Evolutionary conservation across 495 filamentous ascomycete genomes (phyloP).

Genomic region (Annulohypoxylon nitens): DNA sequence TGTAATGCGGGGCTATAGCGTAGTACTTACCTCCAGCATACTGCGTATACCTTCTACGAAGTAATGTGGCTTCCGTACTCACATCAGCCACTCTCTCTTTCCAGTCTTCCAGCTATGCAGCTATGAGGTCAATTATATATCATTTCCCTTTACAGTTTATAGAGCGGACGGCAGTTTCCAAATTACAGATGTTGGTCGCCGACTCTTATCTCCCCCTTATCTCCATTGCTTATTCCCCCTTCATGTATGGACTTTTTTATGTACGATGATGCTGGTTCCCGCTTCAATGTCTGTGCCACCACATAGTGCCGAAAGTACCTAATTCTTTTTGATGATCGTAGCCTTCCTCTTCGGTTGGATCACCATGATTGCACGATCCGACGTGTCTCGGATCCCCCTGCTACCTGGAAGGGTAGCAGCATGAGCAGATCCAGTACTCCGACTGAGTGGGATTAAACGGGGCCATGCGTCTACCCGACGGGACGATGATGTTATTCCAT

Average conservation of each 20-base stretch:
- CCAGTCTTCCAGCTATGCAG: background rate
- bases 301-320: background rate
- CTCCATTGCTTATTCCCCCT: slow-evolving; percentile 1
- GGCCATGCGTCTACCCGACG: background rate
- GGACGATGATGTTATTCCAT: slow-evolving; percentile 5
- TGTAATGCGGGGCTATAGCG: slow-evolving; percentile 7
- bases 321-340: slow-evolving; percentile 7
- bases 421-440: background rate
- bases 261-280: slow-evolving; percentile 11
- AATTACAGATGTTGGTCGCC: background rate
- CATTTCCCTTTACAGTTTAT: background rate
- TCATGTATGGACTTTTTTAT: background rate
- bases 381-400: slow-evolving; percentile 27
- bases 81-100: background rate
- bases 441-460: background rate
- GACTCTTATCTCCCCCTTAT: slow-evolving; percentile 1
- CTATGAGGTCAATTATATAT: background rate
- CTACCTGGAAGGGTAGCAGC: background rate
- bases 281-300: slow-evolving; percentile 10
- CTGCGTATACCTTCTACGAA: too few relatives aligned
- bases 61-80: background rate
- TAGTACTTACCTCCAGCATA: background rate
- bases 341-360: slow-evolving; percentile 1
- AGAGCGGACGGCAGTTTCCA: too few relatives aligned
- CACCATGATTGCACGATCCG: slow-evolving; percentile 11